Evolutionary conservation across 2,329 filamentous ascomycete species (phyloP).

Genomic region (Microthyrium microscopicum): DNA sequence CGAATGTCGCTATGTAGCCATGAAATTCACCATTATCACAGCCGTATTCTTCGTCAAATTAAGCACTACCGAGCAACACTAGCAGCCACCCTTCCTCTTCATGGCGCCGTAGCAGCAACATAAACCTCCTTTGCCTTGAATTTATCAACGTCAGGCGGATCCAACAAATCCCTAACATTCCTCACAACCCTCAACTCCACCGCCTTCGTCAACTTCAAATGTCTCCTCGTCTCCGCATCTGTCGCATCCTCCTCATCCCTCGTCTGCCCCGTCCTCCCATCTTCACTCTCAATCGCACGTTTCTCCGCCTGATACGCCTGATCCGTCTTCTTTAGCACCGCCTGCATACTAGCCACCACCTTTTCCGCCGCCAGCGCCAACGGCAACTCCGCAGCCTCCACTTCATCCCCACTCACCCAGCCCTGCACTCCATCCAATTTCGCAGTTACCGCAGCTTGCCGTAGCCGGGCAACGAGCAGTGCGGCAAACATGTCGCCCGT

Average conservation of each 20-base stretch:
- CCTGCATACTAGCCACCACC: slow-evolving; percentile 85
- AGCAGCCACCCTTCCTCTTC: slow-evolving; percentile 9
- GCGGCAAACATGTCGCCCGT: slow-evolving; percentile 98
- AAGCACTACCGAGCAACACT: too few relatives aligned
- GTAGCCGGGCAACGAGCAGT: slow-evolving; percentile 69
- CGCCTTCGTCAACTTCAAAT: slow-evolving; percentile 63
- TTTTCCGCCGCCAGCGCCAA: slow-evolving; percentile 71
- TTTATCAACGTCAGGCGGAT: slow-evolving; percentile 48
- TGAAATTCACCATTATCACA: too few relatives aligned
- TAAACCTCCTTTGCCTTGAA: slow-evolving; percentile 34
- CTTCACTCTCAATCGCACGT: slow-evolving; percentile 26
- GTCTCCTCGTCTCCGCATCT: slow-evolving; percentile 38
- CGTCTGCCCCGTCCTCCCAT: slow-evolving; percentile 27
- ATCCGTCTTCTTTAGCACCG: slow-evolving; percentile 54
- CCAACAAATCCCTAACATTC: slow-evolving; percentile 50
- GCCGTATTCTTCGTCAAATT: too few relatives aligned
- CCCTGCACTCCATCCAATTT: slow-evolving; percentile 29
- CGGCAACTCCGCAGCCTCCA: slow-evolving; percentile 54
- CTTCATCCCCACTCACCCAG: slow-evolving; percentile 65
- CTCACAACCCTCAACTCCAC: slow-evolving; percentile 73
- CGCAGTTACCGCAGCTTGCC: slow-evolving; percentile 57
- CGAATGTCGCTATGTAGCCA: too few relatives aligned
- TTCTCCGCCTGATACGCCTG: slow-evolving; percentile 50
- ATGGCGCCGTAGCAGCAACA: slow-evolving; percentile 6
- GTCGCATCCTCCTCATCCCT: slow-evolving; percentile 21